Conservation (phyloP, 805 yeast species). For the Saturnispora besseyi region DNA sequence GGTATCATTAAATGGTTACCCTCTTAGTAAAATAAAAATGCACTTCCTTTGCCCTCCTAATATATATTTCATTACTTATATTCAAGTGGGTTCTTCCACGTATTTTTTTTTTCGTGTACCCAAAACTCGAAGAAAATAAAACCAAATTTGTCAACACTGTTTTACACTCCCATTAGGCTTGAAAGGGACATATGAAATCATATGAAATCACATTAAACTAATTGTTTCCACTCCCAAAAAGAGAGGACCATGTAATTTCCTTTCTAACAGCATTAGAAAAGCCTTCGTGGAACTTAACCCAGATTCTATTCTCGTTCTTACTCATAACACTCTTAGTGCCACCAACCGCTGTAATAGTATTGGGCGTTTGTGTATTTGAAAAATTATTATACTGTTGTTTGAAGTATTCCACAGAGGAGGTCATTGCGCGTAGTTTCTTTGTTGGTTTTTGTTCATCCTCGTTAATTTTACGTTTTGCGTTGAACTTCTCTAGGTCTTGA, state of each 20-base stretch:
- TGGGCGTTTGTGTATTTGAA: neutral
- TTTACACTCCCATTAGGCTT: too few relatives aligned
- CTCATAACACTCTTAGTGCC: conserved; percentile 14
- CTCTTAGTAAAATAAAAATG: too few relatives aligned
- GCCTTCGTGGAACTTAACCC: conserved; percentile 93
- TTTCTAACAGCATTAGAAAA: conserved; percentile 86
- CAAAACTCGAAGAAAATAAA: too few relatives aligned
- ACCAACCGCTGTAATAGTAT: neutral
- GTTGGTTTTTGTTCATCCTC: neutral
- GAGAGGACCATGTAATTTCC: conserved; percentile 65
- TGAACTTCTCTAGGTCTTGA: neutral
- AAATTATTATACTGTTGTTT: conserved; percentile 32
- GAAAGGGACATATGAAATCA: too few relatives aligned
- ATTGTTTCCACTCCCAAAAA: conserved; percentile 31
- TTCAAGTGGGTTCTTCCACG: too few relatives aligned
- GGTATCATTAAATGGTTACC: too few relatives aligned
- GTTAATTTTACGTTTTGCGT: neutral
- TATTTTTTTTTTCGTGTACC: too few relatives aligned
- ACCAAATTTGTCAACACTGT: too few relatives aligned
- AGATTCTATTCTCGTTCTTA: conserved; percentile 35
- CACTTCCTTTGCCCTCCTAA: too few relatives aligned
- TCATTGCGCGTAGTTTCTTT: conserved; percentile 6
- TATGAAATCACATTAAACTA: too few relatives aligned
- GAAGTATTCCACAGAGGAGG: conserved; percentile 32
- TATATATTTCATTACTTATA: too few relatives aligned